These are phyloP conservation scores for Shiraia bambusicola DNA, from an alignment of 2,329 filamentous ascomycete genomes.

Conservation along the genomic window DNA sequence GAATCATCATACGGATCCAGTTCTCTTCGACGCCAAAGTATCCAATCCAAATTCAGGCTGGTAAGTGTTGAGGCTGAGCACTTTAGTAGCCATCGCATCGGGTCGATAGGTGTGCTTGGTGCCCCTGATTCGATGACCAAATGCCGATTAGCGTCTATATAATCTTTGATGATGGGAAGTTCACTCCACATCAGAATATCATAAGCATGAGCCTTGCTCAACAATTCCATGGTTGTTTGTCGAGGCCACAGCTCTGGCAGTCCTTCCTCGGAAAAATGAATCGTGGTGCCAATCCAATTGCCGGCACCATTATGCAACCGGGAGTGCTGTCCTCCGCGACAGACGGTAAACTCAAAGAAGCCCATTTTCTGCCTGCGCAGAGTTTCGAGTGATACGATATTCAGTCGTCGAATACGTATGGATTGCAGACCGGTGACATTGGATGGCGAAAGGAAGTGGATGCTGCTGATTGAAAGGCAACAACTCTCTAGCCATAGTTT, in stretches of 20 bases:
- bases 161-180: slow-evolving; percentile 27
- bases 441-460: slow-evolving; percentile 16
- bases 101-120: slow-evolving; percentile 9
- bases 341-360: slow-evolving; percentile 27
- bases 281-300: slow-evolving; percentile 31
- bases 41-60: slow-evolving; percentile 40
- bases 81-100: slow-evolving; percentile 20
- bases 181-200: slow-evolving; percentile 31
- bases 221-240: slow-evolving; percentile 14
- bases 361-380: slow-evolving; percentile 17
- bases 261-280: slow-evolving; percentile 20
- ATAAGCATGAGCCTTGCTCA: slow-evolving; percentile 18
- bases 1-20: slow-evolving; percentile 12
- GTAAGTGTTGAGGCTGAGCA: slow-evolving; percentile 31
- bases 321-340: slow-evolving; percentile 31
- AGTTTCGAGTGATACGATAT: slow-evolving; percentile 24
- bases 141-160: slow-evolving; percentile 17
- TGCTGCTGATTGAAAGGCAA: slow-evolving; percentile 28
- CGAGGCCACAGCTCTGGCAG: slow-evolving; percentile 5
- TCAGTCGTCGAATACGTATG: slow-evolving; percentile 46
- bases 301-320: slow-evolving; percentile 37
- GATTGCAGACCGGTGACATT: slow-evolving; percentile 43
- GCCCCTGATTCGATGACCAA: background rate
- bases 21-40: slow-evolving; percentile 33
- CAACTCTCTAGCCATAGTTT: slow-evolving; percentile 52